Evolutionary conservation across 2,329 filamentous ascomycete genomes (phyloP).

Genomic region (Exophiala dermatitidis): DNA sequence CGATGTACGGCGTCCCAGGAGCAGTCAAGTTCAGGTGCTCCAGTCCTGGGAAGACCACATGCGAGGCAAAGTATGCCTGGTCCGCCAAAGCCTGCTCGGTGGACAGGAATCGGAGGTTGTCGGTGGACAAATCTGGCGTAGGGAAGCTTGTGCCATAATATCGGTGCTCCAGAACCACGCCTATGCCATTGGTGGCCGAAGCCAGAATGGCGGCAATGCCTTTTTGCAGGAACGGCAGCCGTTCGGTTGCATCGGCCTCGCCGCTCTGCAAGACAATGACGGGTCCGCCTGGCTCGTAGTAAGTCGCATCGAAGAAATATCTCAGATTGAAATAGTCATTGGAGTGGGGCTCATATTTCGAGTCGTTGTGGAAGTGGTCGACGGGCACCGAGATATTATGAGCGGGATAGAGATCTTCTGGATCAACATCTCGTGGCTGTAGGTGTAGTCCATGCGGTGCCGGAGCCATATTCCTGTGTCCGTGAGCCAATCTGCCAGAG

Average conservation of each 20-base stretch:
- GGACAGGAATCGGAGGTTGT: conserved; percentile 71
- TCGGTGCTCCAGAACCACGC: conserved; percentile 75
- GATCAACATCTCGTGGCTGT: conserved; percentile 20
- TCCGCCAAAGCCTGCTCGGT: conserved; percentile 79
- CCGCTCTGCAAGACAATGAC: conserved; percentile 71
- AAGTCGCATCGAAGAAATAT: conserved; percentile 74
- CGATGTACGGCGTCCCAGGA: conserved; percentile 61
- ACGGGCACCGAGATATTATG: conserved; percentile 53
- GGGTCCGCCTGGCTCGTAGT: conserved; percentile 70
- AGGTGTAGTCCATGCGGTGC: conserved; percentile 13
- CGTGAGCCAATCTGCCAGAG: not conserved
- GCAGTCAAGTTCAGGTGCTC: conserved; percentile 62
- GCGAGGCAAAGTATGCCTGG: conserved; percentile 68
- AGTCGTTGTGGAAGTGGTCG: conserved; percentile 79
- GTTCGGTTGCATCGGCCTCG: conserved; percentile 57
- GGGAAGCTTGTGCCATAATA: conserved; percentile 79
- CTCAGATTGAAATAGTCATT: conserved; percentile 61
- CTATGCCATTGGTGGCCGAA: conserved; percentile 64
- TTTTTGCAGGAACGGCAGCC: conserved; percentile 66
- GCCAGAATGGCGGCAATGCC: conserved; percentile 67
- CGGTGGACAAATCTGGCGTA: conserved; percentile 55
- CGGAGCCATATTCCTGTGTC: conserved; percentile 10
- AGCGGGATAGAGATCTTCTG: conserved; percentile 37
- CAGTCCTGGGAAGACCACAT: conserved; percentile 64
- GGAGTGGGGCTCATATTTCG: conserved; percentile 68